A percentile compares a stretch with the other conserved stretches of the same genome.
Evolutionary conservation across 805 yeast genomes (phyloP).

Genomic region (Candida morakotiae): DNA sequence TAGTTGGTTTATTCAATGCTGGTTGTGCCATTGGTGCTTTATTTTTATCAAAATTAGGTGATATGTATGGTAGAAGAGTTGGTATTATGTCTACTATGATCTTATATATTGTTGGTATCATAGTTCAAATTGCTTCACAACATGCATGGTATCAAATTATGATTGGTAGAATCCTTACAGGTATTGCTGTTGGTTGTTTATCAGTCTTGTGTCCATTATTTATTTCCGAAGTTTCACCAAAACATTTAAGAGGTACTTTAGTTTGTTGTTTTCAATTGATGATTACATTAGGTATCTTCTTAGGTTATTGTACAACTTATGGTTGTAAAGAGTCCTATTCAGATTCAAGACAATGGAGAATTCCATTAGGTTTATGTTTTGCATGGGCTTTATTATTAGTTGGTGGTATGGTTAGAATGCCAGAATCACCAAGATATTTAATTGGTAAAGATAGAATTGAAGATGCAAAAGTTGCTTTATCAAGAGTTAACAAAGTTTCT

Average conservation of each 20-base stretch:
- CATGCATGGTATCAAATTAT: conserved; percentile 59
- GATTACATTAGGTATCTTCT: conserved; percentile 66
- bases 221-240: conserved; percentile 69
- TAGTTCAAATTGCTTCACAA: conserved; percentile 55
- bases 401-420: conserved; percentile 53
- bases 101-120: conserved; percentile 56
- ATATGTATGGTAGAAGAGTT: conserved; percentile 54
- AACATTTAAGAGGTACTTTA: conserved; percentile 64
- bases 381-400: conserved; percentile 50
- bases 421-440: conserved; percentile 67
- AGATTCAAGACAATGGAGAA: conserved; percentile 61
- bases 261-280: conserved; percentile 67
- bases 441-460: conserved; percentile 46
- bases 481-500: conserved; percentile 52
- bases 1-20: conserved; percentile 55
- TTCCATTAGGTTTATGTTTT: conserved; percentile 55
- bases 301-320: conserved; percentile 63
- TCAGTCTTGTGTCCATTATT: conserved; percentile 65
- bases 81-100: conserved; percentile 51
- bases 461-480: conserved; percentile 51
- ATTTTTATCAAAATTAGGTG: conserved; percentile 53
- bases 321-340: conserved; percentile 49
- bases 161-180: conserved; percentile 63
- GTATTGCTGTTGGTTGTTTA: conserved; percentile 72
- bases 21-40: conserved; percentile 75